phyloP scores from a whole-genome alignment of 306 rosid species.

The Gastrolobium villosum region DNA sequence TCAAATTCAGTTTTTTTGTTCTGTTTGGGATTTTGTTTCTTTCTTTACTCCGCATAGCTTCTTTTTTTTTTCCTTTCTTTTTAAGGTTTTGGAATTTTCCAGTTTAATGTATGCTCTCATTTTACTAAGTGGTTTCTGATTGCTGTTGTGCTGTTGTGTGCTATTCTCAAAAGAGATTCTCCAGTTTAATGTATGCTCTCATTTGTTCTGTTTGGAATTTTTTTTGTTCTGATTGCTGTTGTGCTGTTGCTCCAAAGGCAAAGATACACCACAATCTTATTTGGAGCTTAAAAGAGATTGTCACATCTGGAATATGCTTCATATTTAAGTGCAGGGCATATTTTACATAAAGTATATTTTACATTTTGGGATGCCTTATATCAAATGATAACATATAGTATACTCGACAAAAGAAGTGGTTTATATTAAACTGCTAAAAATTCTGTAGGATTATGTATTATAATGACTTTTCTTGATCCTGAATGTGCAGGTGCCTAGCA shows the following conservation, averaged over 20 bases:
- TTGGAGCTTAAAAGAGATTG: slow-evolving; percentile 2
- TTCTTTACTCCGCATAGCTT: not conserved
- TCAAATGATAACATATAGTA: not conserved
- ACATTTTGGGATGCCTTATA: slow-evolving; percentile 16
- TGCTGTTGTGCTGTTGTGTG: not conserved
- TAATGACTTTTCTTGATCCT: not conserved
- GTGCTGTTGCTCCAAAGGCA: no score
- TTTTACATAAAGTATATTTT: not conserved
- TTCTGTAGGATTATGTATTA: not conserved
- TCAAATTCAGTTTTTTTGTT: not conserved
- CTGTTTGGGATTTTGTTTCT: not conserved
- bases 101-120: not conserved
- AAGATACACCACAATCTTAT: not conserved
- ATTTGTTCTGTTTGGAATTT: no score
- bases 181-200: no score
- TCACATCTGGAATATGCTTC: slow-evolving; percentile 4
- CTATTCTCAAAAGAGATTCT: no score
- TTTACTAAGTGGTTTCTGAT: not conserved
- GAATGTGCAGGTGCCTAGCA: not conserved
- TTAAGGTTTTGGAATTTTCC: not conserved
- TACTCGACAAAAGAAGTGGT: not conserved
- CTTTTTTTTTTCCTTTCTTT: not conserved
- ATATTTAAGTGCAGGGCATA: not conserved
- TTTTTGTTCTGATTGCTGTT: no score
- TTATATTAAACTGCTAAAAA: not conserved